Evolutionary conservation across 1,139 yeast genomes (phyloP).

Genomic region (Diutina neorugosa): DNA sequence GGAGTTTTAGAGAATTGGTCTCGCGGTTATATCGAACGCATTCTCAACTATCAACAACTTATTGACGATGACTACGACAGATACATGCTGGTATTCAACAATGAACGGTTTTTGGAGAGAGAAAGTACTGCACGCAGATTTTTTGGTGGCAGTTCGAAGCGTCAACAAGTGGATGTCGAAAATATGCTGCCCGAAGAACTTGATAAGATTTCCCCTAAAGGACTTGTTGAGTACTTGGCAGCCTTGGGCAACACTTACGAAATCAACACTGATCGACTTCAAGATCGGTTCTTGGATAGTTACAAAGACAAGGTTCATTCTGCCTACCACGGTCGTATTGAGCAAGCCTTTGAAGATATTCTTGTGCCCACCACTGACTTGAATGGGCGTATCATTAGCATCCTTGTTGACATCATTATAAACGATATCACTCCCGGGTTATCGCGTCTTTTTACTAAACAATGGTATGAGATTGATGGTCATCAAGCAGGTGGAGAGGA

Average conservation of each 20-base stretch:
- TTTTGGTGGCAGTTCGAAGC: conserved; percentile 20
- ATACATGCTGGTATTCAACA: conserved; percentile 32
- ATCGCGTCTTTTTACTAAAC: conserved; percentile 26
- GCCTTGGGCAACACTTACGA: conserved; percentile 81
- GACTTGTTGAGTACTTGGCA: conserved; percentile 67
- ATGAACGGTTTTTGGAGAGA: conserved; percentile 25
- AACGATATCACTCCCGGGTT: conserved; percentile 48
- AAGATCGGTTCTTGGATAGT: conserved; percentile 60
- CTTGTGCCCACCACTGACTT: conserved; percentile 68
- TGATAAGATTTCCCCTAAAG: conserved; percentile 54
- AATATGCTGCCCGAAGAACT: conserved; percentile 35
- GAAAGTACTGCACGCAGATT: conserved; percentile 33
- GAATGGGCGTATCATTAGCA: conserved; percentile 56
- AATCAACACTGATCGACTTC: conserved; percentile 70
- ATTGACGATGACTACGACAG: conserved; percentile 46
- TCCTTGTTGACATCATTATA: conserved; percentile 54
- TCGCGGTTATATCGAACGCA: conserved; percentile 46
- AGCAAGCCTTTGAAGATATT: conserved; percentile 46
- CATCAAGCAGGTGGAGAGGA: conserved; percentile 13
- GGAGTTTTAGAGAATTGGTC: conserved; percentile 79
- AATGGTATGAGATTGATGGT: conserved; percentile 25
- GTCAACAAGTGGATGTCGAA: conserved; percentile 21
- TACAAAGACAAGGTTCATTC: conserved; percentile 58
- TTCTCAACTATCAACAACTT: conserved; percentile 43
- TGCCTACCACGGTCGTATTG: conserved; percentile 45